Base-by-base conservation (phyloP, 768 basidiomycete genomes). In the Antrodiella citrinella region DNA sequence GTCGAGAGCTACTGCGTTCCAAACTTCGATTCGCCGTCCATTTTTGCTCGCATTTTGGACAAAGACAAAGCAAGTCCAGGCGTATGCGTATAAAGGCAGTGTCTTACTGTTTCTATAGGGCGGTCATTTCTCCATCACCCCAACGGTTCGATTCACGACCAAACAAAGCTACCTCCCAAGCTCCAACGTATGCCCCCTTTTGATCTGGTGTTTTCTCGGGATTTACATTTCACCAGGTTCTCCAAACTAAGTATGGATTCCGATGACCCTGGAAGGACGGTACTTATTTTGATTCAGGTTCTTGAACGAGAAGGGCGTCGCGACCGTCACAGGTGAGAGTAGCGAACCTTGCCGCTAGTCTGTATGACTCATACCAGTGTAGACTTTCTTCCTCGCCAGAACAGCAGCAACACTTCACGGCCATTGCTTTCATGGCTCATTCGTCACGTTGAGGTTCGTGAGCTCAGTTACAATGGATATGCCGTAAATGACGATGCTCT, bases 1-100 rank as follows among this genome's bases (percentile, higher is more conserved):
- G 87, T 95, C 55, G 93, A 95, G 65, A 89, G 86, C 54, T 93
- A 92, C 65, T 96, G 93, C 59, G 77, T 94, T 22, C 92, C 92
- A 1, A 75, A 93, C 69, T 95, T 96, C 63, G 93, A 96, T 66
- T 93, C 91, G 1, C 93, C 93, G 3, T 91, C 88, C 15, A 74
- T 95, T 45, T 95, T 94, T 56, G 92, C 91, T 4, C 80, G 92
- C 5, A 89, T 91, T 57, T 74, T 92, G 4, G 89, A 92, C 71
- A 90, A 90, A 59, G 69, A 90, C 64, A 90, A 88, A 66, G 76
- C 72, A 26, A 4, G 3, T 18, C n/a, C 10, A 25, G 11, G 12
- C 35, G 35, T 38, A 38, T 38, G 12, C 19, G 11, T 26, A n/a
- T n/a, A n/a, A n/a, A n/a, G n/a, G n/a, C n/a, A n/a, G n/a, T n/a